These are phyloP conservation scores for Lentinus tigrinus DNA, from an alignment of 768 basidiomycete genomes.

Conservation along the genomic window DNA sequence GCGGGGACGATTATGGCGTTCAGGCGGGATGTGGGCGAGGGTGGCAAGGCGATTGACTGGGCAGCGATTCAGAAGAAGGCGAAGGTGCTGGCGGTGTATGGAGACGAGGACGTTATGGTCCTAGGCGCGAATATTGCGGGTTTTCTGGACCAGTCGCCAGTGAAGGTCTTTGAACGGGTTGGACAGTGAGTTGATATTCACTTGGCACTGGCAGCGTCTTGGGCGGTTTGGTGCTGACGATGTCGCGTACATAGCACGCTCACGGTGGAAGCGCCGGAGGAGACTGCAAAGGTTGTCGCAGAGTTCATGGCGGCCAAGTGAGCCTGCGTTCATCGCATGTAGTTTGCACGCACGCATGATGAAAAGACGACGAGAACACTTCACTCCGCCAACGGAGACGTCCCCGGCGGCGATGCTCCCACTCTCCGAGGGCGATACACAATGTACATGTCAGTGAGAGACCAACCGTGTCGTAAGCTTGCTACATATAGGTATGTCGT, in stretches of 20 bases:
- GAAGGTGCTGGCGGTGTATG: background rate
- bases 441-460: no score
- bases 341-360: no score
- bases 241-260: background rate
- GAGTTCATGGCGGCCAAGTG: no score
- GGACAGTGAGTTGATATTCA: background rate
- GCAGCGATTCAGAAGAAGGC: background rate
- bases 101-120: conserved; percentile 1
- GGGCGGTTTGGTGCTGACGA: background rate
- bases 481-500: no score
- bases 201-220: no score
- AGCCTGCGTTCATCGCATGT: no score
- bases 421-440: no score
- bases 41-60: background rate
- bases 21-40: background rate
- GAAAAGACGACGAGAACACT: no score
- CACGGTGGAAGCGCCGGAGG: background rate
- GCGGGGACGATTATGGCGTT: background rate
- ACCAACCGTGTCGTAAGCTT: no score
- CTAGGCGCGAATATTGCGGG: background rate
- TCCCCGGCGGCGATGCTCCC: no score
- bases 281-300: background rate
- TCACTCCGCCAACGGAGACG: no score
- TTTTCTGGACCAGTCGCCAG: background rate
- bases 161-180: background rate